Evolutionary conservation across 83 land plant species (phyloP), one percentile per base, ranked within the genome.

Genomic region (Picea engelmannii): DNA sequence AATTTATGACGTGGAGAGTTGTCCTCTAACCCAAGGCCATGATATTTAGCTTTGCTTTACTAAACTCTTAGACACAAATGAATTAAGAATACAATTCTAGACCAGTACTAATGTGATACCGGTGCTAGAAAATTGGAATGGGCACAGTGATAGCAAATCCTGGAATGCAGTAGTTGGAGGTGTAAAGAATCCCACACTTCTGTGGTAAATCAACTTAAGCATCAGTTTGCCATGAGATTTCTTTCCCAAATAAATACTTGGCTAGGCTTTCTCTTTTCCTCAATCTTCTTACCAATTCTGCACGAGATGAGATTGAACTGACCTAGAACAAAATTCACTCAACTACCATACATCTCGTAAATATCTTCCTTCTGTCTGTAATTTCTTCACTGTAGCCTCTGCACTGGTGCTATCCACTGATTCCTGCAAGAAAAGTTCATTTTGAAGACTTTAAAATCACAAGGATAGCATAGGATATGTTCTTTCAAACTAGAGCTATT

Each of bases 321-420:
- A 73, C 25, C 42, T n/a, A 73, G 12, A 73, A n/a, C 76, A 73
- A 23, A 21, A 75, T 75, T 6, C 21, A 11, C 78, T 21, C 5
- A 10, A 66, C 85, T 82, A 95, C 98, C 98, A 95, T 11, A 95
- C 94, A 76, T 95, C 98, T 62, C 98, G 88, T 78, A 91, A 88
- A 80, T 95, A 95, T 61, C 98, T 87, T 63, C 98, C 95, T 8
- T 66, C 87, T 70, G 76, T 87, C 76, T 95, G 98, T 69, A 95
- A 80, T 82, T 89, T 91, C 87, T 95, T 95, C 85, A 95, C 92
- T 81, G 87, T 79, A 77, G 88, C 86, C 84, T 95, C 98, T 10
- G 96, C 90, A 81, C 86, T 86, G 47, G 91, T 85, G 86, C 89
- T 90, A 78, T 85, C 88, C 21, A 92, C 76, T 21, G 93, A 88